Evolutionary conservation across 768 basidiomycete genomes (phyloP).

Genomic region (Boletus patriciae): DNA sequence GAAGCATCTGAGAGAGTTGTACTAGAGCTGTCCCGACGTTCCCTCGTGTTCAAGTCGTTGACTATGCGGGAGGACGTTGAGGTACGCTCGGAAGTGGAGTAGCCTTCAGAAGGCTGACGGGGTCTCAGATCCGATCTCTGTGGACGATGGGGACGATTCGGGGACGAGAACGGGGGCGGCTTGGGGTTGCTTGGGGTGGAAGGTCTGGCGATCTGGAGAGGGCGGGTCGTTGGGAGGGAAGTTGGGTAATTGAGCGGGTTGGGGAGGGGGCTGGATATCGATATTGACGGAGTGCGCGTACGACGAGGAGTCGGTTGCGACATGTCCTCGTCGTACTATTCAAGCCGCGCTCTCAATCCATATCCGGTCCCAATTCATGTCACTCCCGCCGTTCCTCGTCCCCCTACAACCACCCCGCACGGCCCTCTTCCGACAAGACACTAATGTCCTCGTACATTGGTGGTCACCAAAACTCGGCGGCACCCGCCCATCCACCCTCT

Average conservation of each 20-base stretch:
- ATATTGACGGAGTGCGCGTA: conserved; percentile 45
- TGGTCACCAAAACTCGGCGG: conserved; percentile 40
- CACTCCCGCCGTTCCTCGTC: conserved; percentile 12
- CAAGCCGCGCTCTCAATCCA: conserved; percentile 2
- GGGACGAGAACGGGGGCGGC: conserved; percentile 40
- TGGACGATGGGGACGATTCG: conserved; percentile 60
- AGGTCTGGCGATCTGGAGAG: conserved; percentile 60
- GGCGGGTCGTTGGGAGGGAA: conserved; percentile 45
- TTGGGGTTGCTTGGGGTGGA: conserved; percentile 53
- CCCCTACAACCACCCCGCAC: conserved; percentile 2
- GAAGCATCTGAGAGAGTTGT: conserved; percentile 49
- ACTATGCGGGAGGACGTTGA: conserved; percentile 44
- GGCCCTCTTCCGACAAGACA: conserved; percentile 10
- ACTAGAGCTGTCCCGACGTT: conserved; percentile 51
- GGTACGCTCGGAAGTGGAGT: conserved; percentile 49
- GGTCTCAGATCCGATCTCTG: conserved; percentile 65
- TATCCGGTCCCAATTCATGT: conserved; percentile 3
- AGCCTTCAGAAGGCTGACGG: conserved; percentile 48
- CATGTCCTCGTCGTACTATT: conserved; percentile 39
- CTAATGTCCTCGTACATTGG: conserved; percentile 48
- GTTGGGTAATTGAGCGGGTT: conserved; percentile 35
- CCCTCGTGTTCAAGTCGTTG: conserved; percentile 28
- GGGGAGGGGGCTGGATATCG: conserved; percentile 40
- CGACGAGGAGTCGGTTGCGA: conserved; percentile 50
- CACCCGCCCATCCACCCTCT: conserved; percentile 30